phyloP scores from a whole-genome alignment of 2,329 filamentous ascomycete genomes.

The Colletotrichum lupini region DNA sequence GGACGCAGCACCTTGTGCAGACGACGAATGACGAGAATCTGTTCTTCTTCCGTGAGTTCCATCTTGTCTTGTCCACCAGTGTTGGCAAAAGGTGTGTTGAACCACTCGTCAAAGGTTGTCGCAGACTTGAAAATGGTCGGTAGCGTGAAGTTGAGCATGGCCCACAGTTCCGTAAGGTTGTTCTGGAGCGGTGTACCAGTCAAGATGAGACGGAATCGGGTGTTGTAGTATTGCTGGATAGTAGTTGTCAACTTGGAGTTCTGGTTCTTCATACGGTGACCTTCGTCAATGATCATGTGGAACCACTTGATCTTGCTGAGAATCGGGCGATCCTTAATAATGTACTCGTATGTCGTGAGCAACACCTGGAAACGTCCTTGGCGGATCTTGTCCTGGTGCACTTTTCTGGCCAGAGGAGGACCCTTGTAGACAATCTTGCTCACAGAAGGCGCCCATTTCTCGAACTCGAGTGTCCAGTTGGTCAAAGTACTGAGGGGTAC shows the following conservation, averaged over 20 bases:
- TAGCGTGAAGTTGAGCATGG: slow-evolving; percentile 97
- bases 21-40: slow-evolving; percentile 96
- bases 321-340: slow-evolving; percentile 97
- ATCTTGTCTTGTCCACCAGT: slow-evolving; percentile 98
- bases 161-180: slow-evolving; percentile 95
- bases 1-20: slow-evolving; percentile 97
- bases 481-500: slow-evolving; percentile 96
- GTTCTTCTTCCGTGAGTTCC: slow-evolving; percentile 99
- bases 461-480: slow-evolving; percentile 98
- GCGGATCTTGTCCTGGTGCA: slow-evolving; percentile 92
- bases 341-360: slow-evolving; percentile 98
- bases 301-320: slow-evolving; percentile 99
- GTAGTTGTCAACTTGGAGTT: slow-evolving; percentile 96
- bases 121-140: slow-evolving; percentile 99
- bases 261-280: slow-evolving; percentile 99
- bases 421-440: slow-evolving; percentile 95
- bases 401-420: slow-evolving; percentile 86
- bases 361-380: slow-evolving; percentile 96
- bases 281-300: slow-evolving; percentile 99
- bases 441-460: slow-evolving; percentile 96
- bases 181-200: slow-evolving; percentile 98
- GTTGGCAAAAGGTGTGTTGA: slow-evolving; percentile 99
- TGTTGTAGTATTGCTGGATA: slow-evolving; percentile 94
- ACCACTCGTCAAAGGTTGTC: slow-evolving; percentile 99
- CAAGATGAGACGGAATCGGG: slow-evolving; percentile 94